Evolutionary conservation across 106 monocot genomes (phyloP), one percentile per base, ranked within the genome.

Genomic region (Platanthera guangdongensis): DNA sequence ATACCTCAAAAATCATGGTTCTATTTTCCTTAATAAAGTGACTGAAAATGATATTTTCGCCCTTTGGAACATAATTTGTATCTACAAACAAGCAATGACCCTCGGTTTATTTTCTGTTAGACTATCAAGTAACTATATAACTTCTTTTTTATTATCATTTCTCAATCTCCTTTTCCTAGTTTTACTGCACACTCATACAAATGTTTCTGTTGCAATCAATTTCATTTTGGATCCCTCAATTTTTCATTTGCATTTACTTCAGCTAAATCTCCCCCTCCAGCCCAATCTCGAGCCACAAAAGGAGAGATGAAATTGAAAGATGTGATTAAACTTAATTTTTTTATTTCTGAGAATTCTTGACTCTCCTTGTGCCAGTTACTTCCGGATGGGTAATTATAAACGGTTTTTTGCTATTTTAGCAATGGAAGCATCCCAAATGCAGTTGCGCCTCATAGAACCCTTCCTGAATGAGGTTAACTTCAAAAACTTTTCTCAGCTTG

Each of bases 391-490:
- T 19, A 85, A 99, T 80, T 99, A 91, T 74, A 92, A 87, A 54
- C 80, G 76, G 50, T 99, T 99, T 79, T 99, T 99, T 83, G 78
- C 73, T 73, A 78, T 69, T 9, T 30, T 85, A 51, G 79, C 87
- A 79, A 59, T 80, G 55, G 86, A 82, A 47, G 87, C 87, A 67
- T 88, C 99, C 8, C 70, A 85, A 71, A 78, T 94, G 51, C 94
- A 99, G 81, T 79, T 90, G 62, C 84, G 80, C 76, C 86, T 99
- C 57, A 48, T 92, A 52, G 92, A 94, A 84, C 90, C 94, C 81
- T 76, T 94, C 86, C 82, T 99, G 48, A 82, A 92, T 83, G 99
- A 99, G 99, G 99, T 99, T 48, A 68, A 22, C 57, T 49, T 52
- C 8, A 15, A 19, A 47, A 74, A 30, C 39, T 59, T 25, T 28